These are phyloP conservation scores for Microbotryum intermedium DNA, from an alignment of 1,284 basidiomycete species.

Conservation along the genomic window DNA sequence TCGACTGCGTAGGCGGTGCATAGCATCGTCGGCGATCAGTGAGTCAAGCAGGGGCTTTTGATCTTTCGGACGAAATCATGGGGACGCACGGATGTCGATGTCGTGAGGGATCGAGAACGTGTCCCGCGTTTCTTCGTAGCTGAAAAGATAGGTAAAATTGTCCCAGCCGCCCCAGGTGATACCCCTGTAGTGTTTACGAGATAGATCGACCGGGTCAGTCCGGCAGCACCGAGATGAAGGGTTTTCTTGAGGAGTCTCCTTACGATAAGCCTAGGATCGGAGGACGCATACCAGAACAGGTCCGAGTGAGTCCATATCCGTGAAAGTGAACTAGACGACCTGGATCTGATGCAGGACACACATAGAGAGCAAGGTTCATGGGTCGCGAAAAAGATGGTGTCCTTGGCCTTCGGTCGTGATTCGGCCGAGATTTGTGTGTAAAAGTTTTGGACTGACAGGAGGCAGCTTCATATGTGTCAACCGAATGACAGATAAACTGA, in stretches of 20 bases:
- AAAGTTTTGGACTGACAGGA: slow-evolving; percentile 14
- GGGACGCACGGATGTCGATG: slow-evolving; percentile 12
- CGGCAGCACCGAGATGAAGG: no score
- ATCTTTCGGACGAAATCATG: no score
- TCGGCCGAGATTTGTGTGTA: slow-evolving; percentile 5
- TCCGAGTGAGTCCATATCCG: neutral
- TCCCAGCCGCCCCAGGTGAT: slow-evolving; percentile 23
- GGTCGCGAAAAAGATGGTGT: slow-evolving; percentile 24
- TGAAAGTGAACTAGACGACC: neutral
- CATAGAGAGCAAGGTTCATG: slow-evolving; percentile 25
- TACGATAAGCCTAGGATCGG: no score
- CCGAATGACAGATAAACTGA: no score
- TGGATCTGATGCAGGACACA: neutral
- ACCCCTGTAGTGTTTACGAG: no score
- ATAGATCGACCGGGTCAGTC: no score
- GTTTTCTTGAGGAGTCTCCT: no score
- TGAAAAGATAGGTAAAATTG: slow-evolving; percentile 22
- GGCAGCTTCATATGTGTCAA: no score
- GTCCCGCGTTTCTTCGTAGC: slow-evolving; percentile 28
- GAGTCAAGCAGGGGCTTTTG: no score
- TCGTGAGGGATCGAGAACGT: slow-evolving; percentile 26
- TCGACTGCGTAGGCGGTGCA: slow-evolving; percentile 1
- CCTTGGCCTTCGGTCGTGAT: slow-evolving; percentile 6
- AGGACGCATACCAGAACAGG: no score
- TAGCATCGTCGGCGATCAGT: no score